Conservation (phyloP, 2,329 filamentous ascomycete genomes). For the Fonsecaea multimorphosa region DNA sequence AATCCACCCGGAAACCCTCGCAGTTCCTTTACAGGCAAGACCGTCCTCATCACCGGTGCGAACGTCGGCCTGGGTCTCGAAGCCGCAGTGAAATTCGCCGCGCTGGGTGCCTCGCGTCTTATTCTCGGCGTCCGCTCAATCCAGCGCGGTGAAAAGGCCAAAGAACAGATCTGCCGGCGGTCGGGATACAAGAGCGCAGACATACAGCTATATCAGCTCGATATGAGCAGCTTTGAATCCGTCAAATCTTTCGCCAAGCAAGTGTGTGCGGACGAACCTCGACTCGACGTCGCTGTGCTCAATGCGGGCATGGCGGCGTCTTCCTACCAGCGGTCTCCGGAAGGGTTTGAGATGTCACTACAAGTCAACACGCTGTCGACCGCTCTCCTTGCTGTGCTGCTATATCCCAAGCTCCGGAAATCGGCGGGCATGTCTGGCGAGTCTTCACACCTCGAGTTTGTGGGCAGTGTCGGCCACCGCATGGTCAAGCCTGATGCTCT, state of each 20-base stretch:
- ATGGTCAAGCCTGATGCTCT: conserved; percentile 45
- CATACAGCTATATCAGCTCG: conserved; percentile 51
- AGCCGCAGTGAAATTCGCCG: conserved; percentile 50
- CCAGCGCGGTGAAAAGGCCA: conserved; percentile 53
- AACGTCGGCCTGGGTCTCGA: conserved; percentile 56
- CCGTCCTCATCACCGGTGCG: conserved; percentile 51
- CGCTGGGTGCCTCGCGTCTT: conserved; percentile 48
- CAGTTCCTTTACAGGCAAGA: conserved; percentile 26
- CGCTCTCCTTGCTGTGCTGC: conserved; percentile 39
- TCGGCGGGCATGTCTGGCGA: conserved; percentile 51
- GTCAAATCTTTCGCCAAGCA: conserved; percentile 45
- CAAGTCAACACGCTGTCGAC: conserved; percentile 45
- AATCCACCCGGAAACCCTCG: conserved; percentile 27
- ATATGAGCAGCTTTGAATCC: conserved; percentile 49
- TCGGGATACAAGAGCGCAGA: conserved; percentile 43
- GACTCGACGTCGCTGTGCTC: conserved; percentile 54
- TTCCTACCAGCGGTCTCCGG: conserved; percentile 32
- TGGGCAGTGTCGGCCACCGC: conserved; percentile 51
- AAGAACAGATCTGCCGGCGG: conserved; percentile 45
- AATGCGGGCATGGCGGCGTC: conserved; percentile 52
- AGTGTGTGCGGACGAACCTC: conserved; percentile 4
- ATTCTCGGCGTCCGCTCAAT: conserved; percentile 53
- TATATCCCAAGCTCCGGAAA: conserved; percentile 44
- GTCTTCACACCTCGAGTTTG: conserved; percentile 51
- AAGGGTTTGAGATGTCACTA: conserved; percentile 48